These are phyloP conservation scores for Citrus unshiu DNA, from an alignment of 345 rosid genomes.

Conservation along the genomic window DNA sequence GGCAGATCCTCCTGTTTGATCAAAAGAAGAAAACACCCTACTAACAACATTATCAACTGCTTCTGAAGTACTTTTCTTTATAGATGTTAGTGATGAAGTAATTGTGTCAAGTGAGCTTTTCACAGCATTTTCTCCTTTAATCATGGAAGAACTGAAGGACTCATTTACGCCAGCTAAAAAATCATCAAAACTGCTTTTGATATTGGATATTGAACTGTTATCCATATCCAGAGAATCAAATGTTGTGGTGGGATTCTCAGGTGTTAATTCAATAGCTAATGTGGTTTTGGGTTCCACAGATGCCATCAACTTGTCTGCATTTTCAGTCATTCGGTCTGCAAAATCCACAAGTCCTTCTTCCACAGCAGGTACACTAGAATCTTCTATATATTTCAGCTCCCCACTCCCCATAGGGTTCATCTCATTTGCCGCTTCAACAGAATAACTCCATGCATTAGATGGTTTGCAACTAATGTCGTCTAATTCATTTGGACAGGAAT, in stretches of 20 bases:
- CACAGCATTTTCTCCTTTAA: slow-evolving; percentile 48
- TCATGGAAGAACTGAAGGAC: slow-evolving; percentile 49
- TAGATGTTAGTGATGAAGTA: slow-evolving; percentile 50
- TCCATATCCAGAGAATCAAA: slow-evolving; percentile 33
- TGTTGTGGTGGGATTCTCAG: slow-evolving; percentile 34
- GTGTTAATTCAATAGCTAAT: slow-evolving; percentile 27
- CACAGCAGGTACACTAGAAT: slow-evolving; percentile 27
- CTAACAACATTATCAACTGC: slow-evolving; percentile 48
- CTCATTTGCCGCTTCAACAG: slow-evolving; percentile 23
- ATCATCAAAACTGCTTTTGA: slow-evolving; percentile 49
- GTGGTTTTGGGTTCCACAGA: slow-evolving; percentile 39
- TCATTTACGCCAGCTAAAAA: slow-evolving; percentile 40
- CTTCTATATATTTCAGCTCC: slow-evolving; percentile 45
- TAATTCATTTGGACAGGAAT: slow-evolving; percentile 31
- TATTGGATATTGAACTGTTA: slow-evolving; percentile 32
- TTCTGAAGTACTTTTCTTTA: slow-evolving; percentile 56
- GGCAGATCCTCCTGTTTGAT: slow-evolving; percentile 57
- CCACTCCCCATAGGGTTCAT: slow-evolving; percentile 15
- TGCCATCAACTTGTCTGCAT: slow-evolving; percentile 24
- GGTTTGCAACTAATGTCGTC: slow-evolving; percentile 27
- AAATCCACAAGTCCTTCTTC: slow-evolving; percentile 36
- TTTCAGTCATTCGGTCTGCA: slow-evolving; percentile 34
- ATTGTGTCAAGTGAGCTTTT: slow-evolving; percentile 56
- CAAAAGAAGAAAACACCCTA: slow-evolving; percentile 40
- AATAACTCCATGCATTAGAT: slow-evolving; percentile 38